phyloP scores from a whole-genome alignment of 768 basidiomycete species.

The Strobilomyces echinocephalus region DNA sequence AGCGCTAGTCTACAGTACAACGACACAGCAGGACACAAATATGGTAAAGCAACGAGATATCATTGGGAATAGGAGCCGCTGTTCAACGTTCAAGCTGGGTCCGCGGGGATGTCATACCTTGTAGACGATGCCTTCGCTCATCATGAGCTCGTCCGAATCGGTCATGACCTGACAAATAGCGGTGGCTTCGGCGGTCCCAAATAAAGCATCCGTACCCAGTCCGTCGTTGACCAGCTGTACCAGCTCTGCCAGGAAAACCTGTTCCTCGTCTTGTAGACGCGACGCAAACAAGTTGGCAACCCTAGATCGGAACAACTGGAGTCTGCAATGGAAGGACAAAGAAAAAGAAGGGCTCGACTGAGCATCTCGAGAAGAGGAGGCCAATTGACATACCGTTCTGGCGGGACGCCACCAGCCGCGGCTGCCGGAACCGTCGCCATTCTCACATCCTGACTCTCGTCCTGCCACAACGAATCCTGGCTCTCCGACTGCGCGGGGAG shows the following conservation, averaged over 20 bases:
- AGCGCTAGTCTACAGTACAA: neutral
- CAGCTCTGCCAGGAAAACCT: conserved; percentile 64
- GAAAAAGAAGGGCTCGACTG: neutral
- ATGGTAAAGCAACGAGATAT: neutral
- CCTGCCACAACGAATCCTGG: conserved; percentile 62
- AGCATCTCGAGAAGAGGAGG: conserved; percentile 3
- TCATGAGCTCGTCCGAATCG: conserved; percentile 71
- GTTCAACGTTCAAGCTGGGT: neutral
- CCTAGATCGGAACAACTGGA: conserved; percentile 75
- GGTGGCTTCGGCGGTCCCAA: conserved; percentile 78
- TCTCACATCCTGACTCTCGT: conserved; percentile 59
- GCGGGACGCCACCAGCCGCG: conserved; percentile 40
- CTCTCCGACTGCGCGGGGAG: conserved; percentile 29
- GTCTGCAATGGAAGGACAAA: conserved; percentile 36
- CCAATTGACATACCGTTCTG: conserved; percentile 52
- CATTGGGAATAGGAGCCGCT: neutral
- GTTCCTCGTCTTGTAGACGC: conserved; percentile 69
- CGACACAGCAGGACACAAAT: conserved; percentile 2
- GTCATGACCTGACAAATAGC: conserved; percentile 71
- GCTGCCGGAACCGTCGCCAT: conserved; percentile 51
- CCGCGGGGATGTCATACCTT: conserved; percentile 49
- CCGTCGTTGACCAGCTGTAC: conserved; percentile 76
- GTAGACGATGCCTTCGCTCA: conserved; percentile 83
- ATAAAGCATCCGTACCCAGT: conserved; percentile 60
- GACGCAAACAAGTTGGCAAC: conserved; percentile 69